Base-by-base conservation (phyloP, 1,284 basidiomycete genomes). In the Trichosporon sp. region DNA sequence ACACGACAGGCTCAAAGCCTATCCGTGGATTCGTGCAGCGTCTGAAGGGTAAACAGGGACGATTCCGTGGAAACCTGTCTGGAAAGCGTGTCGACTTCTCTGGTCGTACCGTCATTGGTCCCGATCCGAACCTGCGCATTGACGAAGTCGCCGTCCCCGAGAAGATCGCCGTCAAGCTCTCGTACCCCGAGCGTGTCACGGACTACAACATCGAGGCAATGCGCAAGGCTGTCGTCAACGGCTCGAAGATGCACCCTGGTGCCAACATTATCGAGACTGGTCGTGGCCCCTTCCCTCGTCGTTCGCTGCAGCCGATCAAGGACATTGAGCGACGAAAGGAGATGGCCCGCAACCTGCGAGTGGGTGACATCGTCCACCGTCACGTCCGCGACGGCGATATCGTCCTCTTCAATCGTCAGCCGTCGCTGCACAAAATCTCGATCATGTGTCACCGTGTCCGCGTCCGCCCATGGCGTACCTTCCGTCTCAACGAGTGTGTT, bases 21-120 rank as follows among this genome's bases (percentile, higher is more conserved):
- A 95, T 95, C 71, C 88, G 94, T 65, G 96, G 96, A 14, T 97
- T 99, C 76, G 96, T 97, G 59, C 96, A 99, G 77, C 90, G 96
- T 19, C 84, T 99, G 64, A 99, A 99, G 82, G 96, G 96, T 52
- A 99, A 99, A 79, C 94, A 98, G 80, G 96, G 96, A 74, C 93
- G 96, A 63, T 99, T 99, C 83, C 87, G 96, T 79, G 96, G 96
- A 31, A 99, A 99, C 78, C 84, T 99, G 19, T 98, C 95, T 0
- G 96, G 96, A 67, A 99, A 99, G 81, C 92, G 96, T 81, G 96
- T 99, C 71, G 96, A 99, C 80, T 99, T 99, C 77, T 98, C 95
- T 1, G 96, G 89, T 16, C 89, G 96, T 73, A 99, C 96, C 5
- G 96, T 99, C 80, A 99, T 99, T 75, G 95, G 93, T 2, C 96